Evolutionary conservation across 257 asterid species (phyloP).

Genomic region (Gardenia jasminoides): DNA sequence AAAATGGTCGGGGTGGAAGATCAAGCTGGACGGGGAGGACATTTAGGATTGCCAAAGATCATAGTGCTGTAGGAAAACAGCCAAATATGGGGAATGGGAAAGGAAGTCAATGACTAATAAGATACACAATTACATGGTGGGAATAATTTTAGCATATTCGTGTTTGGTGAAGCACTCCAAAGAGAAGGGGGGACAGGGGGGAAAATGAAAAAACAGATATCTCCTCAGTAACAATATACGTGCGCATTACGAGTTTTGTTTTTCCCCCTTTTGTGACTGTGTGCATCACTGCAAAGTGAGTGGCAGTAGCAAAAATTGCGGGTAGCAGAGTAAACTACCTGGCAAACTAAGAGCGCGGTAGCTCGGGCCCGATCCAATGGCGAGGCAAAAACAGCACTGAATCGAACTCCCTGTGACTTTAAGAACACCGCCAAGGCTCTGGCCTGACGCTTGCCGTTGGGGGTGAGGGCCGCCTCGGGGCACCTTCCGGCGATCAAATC

Average conservation of each 20-base stretch:
- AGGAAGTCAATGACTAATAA: too few species aligned
- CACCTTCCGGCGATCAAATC: constrained; percentile 92
- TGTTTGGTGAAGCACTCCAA: too few species aligned
- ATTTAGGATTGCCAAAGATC: background rate
- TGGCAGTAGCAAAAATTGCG: too few species aligned
- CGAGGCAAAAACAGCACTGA: constrained; percentile 70
- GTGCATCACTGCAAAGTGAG: too few species aligned
- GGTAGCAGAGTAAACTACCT: constrained; percentile 36
- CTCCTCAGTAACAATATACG: too few species aligned
- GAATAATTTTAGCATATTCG: too few species aligned
- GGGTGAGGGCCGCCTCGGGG: constrained; percentile 86
- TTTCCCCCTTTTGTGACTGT: too few species aligned
- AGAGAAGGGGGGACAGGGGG: too few species aligned
- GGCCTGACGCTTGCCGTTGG: constrained; percentile 94
- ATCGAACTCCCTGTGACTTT: constrained; percentile 75
- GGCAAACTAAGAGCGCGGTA: constrained; percentile 77
- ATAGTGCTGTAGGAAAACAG: background rate
- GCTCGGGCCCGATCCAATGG: constrained; percentile 90
- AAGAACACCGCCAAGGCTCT: constrained; percentile 84
- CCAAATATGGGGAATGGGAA: too few species aligned
- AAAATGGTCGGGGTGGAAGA: background rate
- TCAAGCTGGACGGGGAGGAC: background rate
- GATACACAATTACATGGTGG: too few species aligned
- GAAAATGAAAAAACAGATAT: too few species aligned
- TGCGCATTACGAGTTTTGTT: too few species aligned